A percentile compares a stretch with the other conserved stretches of the same genome.
phyloP scores from a whole-genome alignment of 257 asterid genomes.

The Forsythia suspensa region DNA sequence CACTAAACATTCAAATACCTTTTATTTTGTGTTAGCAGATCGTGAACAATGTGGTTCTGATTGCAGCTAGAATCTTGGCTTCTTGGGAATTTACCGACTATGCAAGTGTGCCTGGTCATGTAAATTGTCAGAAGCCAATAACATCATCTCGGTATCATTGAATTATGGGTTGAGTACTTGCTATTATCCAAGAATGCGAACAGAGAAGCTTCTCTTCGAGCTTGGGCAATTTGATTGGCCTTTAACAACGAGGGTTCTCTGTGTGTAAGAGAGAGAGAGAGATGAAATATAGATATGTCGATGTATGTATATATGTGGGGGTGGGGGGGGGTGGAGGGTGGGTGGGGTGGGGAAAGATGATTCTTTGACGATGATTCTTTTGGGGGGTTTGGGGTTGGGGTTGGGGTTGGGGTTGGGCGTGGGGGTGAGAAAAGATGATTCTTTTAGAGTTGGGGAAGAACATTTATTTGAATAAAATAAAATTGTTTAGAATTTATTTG shows the following conservation, averaged over 20 bases:
- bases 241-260: slow-evolving; percentile 19
- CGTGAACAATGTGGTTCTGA: background rate
- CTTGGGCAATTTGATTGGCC: slow-evolving; percentile 16
- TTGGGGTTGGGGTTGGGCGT: too few relatives aligned
- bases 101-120: background rate
- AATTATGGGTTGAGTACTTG: background rate
- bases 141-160: slow-evolving; percentile 1
- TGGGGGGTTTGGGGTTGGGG: too few relatives aligned
- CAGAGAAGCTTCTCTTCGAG: slow-evolving; percentile 3
- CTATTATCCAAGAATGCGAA: background rate
- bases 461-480: too few relatives aligned
- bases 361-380: too few relatives aligned
- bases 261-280: background rate
- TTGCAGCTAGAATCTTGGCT: background rate
- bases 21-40: background rate
- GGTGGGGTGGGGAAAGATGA: too few relatives aligned
- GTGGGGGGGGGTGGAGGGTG: too few relatives aligned
- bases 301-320: too few relatives aligned
- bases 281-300: too few relatives aligned
- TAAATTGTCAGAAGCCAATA: background rate
- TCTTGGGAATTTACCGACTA: background rate
- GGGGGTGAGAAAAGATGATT: too few relatives aligned
- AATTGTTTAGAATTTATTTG: too few relatives aligned
- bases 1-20: background rate
- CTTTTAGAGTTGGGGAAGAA: too few relatives aligned